Percentiles rank a stretch among this genome's conserved stretches.
These are phyloP conservation scores for Penicillium pulvis DNA, from an alignment of 495 filamentous ascomycete species.

Conservation along the genomic window DNA sequence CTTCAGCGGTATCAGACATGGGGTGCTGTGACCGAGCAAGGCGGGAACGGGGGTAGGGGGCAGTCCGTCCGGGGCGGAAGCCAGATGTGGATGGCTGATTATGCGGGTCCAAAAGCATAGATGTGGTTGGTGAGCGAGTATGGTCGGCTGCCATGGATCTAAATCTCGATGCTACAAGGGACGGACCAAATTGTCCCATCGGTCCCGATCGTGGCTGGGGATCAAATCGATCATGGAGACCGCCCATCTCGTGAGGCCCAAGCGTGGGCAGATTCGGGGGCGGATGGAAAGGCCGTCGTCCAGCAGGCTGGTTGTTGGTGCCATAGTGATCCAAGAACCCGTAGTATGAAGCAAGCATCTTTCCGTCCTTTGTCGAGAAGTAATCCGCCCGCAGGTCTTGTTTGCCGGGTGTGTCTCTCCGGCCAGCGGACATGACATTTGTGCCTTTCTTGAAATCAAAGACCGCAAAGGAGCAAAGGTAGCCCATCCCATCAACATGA, in stretches of 20 bases:
- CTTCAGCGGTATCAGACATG: constrained; percentile 42
- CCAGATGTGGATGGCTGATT: constrained; percentile 72
- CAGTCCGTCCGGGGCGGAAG: constrained; percentile 44
- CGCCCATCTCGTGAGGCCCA: constrained; percentile 55
- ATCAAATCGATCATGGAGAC: constrained; percentile 50
- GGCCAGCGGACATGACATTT: constrained; percentile 53
- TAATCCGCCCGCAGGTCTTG: constrained; percentile 84
- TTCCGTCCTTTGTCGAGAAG: constrained; percentile 91
- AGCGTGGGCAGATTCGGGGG: constrained; percentile 76
- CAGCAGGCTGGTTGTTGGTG: constrained; percentile 59
- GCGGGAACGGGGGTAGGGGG: constrained; percentile 56
- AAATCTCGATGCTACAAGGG: constrained; percentile 30
- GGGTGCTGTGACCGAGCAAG: constrained; percentile 37
- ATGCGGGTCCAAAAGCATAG: constrained; percentile 81
- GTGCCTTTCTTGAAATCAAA: constrained; percentile 91
- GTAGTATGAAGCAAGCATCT: constrained; percentile 94
- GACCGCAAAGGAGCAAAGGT: constrained; percentile 96
- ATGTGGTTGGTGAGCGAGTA: constrained; percentile 50
- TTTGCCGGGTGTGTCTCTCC: constrained; percentile 24
- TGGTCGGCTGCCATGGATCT: constrained; percentile 32
- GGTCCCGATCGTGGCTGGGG: constrained; percentile 38
- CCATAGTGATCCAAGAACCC: constrained; percentile 92
- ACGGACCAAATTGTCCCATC: constrained; percentile 31
- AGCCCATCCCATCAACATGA: constrained; percentile 93
- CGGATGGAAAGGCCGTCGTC: constrained; percentile 64